Conservation (phyloP, 208 protist species). For the Herpetomonas samuelpessoai region DNA sequence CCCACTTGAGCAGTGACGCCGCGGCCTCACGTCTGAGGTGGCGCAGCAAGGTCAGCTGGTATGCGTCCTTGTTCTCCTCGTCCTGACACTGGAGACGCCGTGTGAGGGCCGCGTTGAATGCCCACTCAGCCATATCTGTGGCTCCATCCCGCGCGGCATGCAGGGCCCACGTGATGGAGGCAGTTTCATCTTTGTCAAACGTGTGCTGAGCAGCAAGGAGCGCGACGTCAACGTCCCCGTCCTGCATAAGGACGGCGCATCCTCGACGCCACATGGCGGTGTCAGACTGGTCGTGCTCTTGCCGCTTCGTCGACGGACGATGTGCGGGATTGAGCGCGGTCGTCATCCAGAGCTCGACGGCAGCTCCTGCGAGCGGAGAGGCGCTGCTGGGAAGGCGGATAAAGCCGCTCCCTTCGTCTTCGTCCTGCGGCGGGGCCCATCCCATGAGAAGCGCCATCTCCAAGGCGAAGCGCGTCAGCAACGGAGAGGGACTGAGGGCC, state of each 20-base stretch:
- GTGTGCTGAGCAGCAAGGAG: background rate
- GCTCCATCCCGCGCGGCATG: background rate
- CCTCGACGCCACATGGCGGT: background rate
- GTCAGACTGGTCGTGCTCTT: too few species aligned
- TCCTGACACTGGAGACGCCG: background rate
- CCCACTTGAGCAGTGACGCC: background rate
- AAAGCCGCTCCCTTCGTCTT: background rate
- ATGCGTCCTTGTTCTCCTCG: background rate
- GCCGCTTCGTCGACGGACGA: too few species aligned
- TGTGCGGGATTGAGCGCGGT: too few species aligned
- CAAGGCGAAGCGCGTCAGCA: background rate
- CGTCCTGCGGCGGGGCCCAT: background rate
- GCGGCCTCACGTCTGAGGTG: background rate
- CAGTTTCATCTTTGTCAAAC: background rate
- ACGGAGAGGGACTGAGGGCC: too few species aligned
- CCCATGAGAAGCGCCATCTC: background rate
- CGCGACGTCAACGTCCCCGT: background rate
- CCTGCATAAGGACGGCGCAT: background rate
- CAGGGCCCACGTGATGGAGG: background rate
- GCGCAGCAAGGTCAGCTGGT: background rate
- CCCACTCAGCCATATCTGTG: background rate
- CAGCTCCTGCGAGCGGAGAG: background rate
- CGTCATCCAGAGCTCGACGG: background rate
- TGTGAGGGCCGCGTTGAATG: background rate
- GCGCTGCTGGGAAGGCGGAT: too few species aligned